phyloP scores from a whole-genome alignment of 2,329 filamentous ascomycete species.

The Colletotrichum godetiae region DNA sequence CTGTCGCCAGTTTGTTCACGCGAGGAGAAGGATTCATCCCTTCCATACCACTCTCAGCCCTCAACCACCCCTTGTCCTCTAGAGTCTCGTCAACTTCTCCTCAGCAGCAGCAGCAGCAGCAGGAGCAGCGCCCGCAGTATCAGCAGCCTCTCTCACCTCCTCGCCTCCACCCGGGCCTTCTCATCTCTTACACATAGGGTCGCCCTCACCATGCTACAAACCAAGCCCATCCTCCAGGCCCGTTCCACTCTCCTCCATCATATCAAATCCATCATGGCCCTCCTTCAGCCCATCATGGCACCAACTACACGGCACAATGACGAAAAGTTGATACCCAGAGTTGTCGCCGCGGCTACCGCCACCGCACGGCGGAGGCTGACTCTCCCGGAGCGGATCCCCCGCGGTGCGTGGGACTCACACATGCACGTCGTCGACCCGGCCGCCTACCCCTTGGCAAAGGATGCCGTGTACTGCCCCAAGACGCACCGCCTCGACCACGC shows the following conservation, averaged over 20 bases:
- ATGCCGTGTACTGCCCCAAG: constrained; percentile 63
- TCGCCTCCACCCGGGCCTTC: background rate
- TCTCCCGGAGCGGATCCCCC: constrained; percentile 46
- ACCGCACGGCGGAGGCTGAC: constrained; percentile 21
- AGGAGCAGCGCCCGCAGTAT: background rate
- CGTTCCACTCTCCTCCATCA: constrained; percentile 10
- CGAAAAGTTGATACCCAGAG: constrained; percentile 13
- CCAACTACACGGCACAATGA: constrained; percentile 4
- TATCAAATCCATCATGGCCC: constrained; percentile 24
- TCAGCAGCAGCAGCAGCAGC: background rate
- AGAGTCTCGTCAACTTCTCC: background rate
- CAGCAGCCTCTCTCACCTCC: background rate
- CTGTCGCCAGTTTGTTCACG: constrained; percentile 17
- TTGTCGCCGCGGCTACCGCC: background rate
- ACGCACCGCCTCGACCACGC: constrained; percentile 63
- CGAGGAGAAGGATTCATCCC: constrained; percentile 27
- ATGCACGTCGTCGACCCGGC: constrained; percentile 71
- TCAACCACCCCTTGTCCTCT: background rate
- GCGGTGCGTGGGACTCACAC: constrained; percentile 68
- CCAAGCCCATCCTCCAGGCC: constrained; percentile 8
- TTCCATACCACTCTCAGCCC: constrained; percentile 13
- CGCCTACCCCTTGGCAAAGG: constrained; percentile 58
- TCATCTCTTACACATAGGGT: constrained; percentile 1
- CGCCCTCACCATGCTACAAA: constrained; percentile 15
- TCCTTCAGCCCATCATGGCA: constrained; percentile 25